Evolutionary conservation across 208 protist genomes (phyloP), one percentile per base, ranked within the genome.

Genomic region (Trypanosoma theileri): DNA sequence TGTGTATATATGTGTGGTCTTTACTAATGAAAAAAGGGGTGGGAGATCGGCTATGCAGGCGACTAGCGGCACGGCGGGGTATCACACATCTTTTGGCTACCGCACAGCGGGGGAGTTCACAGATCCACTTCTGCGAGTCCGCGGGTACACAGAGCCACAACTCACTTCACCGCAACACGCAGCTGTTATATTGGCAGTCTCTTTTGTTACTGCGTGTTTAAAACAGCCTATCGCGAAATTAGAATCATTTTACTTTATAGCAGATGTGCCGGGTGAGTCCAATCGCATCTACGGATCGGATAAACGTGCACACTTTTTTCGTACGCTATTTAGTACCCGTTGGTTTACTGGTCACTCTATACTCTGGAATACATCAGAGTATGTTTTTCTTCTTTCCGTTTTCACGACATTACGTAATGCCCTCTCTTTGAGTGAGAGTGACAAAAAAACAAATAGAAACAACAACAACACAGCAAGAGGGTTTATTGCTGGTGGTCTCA

Each of bases 251-350:
- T 94, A 87, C 71, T 94, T 94, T 56, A 61, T 94, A 14, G 80
- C 74, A 48, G 86, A 94, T 54, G 85, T 92, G 1, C 86, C 89
- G 0, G 89, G 89, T 3, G 89, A 91, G 72, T 82, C 75, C 3
- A 85, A 76, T 21, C 89, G 86, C 51, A 82, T 91, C 35, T 87
- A 79, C 46, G 68, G 83, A 35, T 89, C 84, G 9, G 89, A 94
- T 59, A 94, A 92, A 73, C 81, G 86, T 7, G 85, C 84, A 13
- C 79, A 90, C 66, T 86, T 94, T 54, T 89, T 91, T 51, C 81
- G 82, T 21, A 79, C 80, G 24, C 66, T 94, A 12, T 82, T 94
- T 60, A 63, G 69, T 57, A 85, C 84, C 17, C 72, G 67, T 4
- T 94, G 89, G 89, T 86, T 83, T 75, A 46, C 79, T 19, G 89